Evolutionary conservation across 116 monocot genomes (phyloP), one percentile per base, ranked within the genome.

Genomic region (Cymodocea nodosa): DNA sequence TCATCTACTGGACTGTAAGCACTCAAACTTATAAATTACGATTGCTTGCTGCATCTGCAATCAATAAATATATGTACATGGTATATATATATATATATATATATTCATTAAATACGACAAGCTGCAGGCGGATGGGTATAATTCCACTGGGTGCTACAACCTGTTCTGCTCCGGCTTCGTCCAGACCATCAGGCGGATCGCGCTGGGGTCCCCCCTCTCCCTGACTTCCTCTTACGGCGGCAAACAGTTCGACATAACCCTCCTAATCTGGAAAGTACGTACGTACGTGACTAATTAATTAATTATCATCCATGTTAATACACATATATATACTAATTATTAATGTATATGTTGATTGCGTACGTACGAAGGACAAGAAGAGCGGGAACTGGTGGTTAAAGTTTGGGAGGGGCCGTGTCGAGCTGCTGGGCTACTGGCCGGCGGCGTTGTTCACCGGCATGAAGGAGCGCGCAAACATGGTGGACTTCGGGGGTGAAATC

Each of bases 1-100:
- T 95, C 90, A 95, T 90, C 25, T 92, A 92, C 59, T 92, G 92
- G 92, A 92, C 92, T 16, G 92, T 92, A 68, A 82, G 81, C 58
- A n/a, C n/a, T n/a, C n/a, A n/a, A n/a, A n/a, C n/a, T n/a, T n/a
- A n/a, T n/a, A n/a, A n/a, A n/a, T n/a, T n/a, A n/a, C n/a, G n/a
- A n/a, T n/a, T n/a, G n/a, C n/a, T n/a, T n/a, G n/a, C n/a, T n/a
- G n/a, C n/a, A n/a, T n/a, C n/a, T n/a, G n/a, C n/a, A n/a, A n/a
- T n/a, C n/a, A n/a, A n/a, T n/a, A n/a, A n/a, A n/a, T n/a, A n/a
- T n/a, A n/a, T n/a, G n/a, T n/a, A n/a, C n/a, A n/a, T n/a, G n/a
- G n/a, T n/a, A n/a, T n/a, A n/a, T 23, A 23, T 6, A 35, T 62
- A 13, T 12, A 3, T 36, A 54, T 30, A 13, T 23, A 4, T 20